Percentiles rank a stretch among this genome's conserved stretches.
Evolutionary conservation across 176 grass and related monocot genomes (phyloP).

Genomic region (Triticum urartu): DNA sequence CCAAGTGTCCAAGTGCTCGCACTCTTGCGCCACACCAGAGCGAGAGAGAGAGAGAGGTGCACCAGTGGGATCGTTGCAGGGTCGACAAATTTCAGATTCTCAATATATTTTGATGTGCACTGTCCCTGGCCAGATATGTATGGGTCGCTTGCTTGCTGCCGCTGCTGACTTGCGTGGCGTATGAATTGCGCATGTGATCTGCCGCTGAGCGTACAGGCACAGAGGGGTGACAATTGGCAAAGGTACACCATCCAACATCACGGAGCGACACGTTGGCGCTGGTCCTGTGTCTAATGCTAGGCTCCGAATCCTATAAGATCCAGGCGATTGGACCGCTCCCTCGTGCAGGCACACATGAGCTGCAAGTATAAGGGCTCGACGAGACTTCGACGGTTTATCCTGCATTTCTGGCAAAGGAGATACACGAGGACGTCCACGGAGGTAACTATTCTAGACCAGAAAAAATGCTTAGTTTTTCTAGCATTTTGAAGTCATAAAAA

Average conservation of each 20-base stretch:
- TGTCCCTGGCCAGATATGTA: not conserved
- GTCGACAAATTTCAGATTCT: not conserved
- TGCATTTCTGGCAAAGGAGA: not conserved
- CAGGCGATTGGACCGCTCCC: not conserved
- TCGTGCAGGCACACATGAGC: not conserved
- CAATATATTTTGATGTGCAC: not conserved
- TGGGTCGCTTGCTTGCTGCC: not conserved
- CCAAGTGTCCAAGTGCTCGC: too few species aligned
- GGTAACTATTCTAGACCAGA: not conserved
- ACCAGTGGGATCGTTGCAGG: not conserved
- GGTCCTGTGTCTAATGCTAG: not conserved
- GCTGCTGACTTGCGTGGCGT: not conserved
- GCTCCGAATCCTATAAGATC: constrained; percentile 44
- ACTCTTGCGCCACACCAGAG: too few species aligned
- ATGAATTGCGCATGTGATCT: constrained; percentile 12
- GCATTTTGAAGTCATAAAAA: too few species aligned
- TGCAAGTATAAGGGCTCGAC: not conserved
- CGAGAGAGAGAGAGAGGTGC: too few species aligned
- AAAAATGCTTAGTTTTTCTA: not conserved
- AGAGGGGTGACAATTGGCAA: not conserved
- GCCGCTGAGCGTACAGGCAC: not conserved
- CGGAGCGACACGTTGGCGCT: not conserved
- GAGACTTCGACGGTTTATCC: constrained; percentile 15
- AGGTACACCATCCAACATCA: not conserved
- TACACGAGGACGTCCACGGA: not conserved